A percentile compares a stretch with the other conserved stretches of the same genome.
These are phyloP conservation scores for Avena eriantha DNA, from an alignment of 176 grass and related monocot species.

Conservation along the genomic window DNA sequence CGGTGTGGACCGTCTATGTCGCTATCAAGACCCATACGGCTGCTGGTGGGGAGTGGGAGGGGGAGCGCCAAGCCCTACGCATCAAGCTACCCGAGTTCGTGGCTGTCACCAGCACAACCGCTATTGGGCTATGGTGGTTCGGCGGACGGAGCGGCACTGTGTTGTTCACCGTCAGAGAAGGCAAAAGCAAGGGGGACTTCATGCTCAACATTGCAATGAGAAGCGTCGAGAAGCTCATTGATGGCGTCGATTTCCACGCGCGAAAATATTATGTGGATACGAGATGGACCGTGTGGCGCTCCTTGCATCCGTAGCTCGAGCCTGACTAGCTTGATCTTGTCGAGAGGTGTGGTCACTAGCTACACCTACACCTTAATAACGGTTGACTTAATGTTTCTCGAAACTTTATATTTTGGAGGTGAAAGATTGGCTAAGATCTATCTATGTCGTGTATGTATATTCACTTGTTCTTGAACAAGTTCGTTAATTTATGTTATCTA, in stretches of 20 bases:
- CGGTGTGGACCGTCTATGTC: background rate
- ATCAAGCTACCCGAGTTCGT: background rate
- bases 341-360: too few relatives aligned
- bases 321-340: background rate
- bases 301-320: background rate
- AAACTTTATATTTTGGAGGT: too few relatives aligned
- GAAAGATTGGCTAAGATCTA: too few relatives aligned
- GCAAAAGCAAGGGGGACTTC: background rate
- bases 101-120: too few relatives aligned
- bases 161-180: background rate
- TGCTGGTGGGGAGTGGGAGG: background rate
- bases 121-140: constrained; percentile 16
- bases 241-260: background rate
- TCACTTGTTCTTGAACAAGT: too few relatives aligned
- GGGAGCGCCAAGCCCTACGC: background rate
- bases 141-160: constrained; percentile 26
- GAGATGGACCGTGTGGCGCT: constrained; percentile 20
- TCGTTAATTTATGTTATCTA: too few relatives aligned
- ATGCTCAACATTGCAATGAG: background rate
- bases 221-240: background rate
- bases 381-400: too few relatives aligned
- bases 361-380: too few relatives aligned
- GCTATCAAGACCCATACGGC: background rate
- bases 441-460: too few relatives aligned
- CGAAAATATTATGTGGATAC: constrained; percentile 10